Percentiles rank a stretch among this genome's conserved stretches.
phyloP scores from a whole-genome alignment of 768 basidiomycete species.

The Sarcodon aspratus region DNA sequence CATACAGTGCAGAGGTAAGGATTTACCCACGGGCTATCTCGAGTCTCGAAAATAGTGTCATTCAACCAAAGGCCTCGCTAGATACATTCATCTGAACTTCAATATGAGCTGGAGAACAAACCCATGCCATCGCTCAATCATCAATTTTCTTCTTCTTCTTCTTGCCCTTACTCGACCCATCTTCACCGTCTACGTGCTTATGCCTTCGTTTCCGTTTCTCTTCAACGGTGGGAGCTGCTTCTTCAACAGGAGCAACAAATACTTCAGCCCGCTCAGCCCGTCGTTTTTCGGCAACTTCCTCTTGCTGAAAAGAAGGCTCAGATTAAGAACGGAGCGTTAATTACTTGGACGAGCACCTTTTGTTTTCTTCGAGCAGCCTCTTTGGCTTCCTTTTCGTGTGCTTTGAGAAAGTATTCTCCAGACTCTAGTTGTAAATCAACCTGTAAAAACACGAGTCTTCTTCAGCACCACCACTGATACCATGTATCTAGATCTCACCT shows the following conservation, averaged over 20 bases:
- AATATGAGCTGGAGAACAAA: no score
- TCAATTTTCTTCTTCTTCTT: slow-evolving; percentile 31
- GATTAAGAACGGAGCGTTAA: slow-evolving; percentile 1
- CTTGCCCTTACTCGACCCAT: slow-evolving; percentile 19
- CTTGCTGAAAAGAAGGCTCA: slow-evolving; percentile 45
- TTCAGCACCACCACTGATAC: background rate
- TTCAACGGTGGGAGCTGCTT: slow-evolving; percentile 58
- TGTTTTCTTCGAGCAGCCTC: slow-evolving; percentile 64
- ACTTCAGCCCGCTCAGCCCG: slow-evolving; percentile 77
- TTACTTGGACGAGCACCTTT: slow-evolving; percentile 36
- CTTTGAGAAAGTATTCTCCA: slow-evolving; percentile 97
- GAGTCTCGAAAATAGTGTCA: no score
- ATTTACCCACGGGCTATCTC: no score
- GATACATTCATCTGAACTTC: no score
- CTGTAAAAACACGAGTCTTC: slow-evolving; percentile 21
- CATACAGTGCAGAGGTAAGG: no score
- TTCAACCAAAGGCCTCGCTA: no score
- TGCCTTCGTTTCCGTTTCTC: slow-evolving; percentile 56
- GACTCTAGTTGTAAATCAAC: slow-evolving; percentile 91
- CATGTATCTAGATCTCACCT: slow-evolving; percentile 35
- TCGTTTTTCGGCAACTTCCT: slow-evolving; percentile 56
- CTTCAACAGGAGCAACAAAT: slow-evolving; percentile 82
- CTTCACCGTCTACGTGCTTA: slow-evolving; percentile 22
- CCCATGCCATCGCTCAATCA: no score
- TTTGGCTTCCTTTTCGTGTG: slow-evolving; percentile 71